Percentiles rank a stretch among this genome's conserved stretches.
Conservation (phyloP, 1,139 yeast species). For the Taiozyma onychis region DNA sequence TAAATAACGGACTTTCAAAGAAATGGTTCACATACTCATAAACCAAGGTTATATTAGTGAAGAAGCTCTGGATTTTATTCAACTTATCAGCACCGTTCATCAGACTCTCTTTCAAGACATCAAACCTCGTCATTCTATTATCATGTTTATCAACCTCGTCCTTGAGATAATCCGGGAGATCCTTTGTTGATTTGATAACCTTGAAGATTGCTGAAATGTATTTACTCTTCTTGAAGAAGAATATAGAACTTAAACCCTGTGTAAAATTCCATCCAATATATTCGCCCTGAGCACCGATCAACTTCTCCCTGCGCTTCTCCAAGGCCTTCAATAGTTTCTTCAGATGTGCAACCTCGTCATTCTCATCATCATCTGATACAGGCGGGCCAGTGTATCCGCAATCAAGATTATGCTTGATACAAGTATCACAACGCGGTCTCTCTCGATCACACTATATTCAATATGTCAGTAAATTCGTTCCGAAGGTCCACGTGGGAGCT, state of each 20-base stretch:
- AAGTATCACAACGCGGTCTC: slow-evolving; percentile 5
- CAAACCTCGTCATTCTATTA: slow-evolving; percentile 3
- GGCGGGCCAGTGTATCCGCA: slow-evolving; percentile 2
- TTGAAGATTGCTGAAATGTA: not conserved
- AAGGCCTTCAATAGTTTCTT: not conserved
- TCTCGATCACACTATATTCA: slow-evolving; percentile 2
- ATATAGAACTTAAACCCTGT: not conserved
- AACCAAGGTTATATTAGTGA: not conserved
- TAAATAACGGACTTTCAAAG: slow-evolving; percentile 3
- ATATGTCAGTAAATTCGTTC: not conserved
- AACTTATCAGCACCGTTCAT: not conserved
- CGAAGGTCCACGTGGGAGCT: not conserved
- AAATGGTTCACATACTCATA: slow-evolving; percentile 6
- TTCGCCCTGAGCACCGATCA: not conserved
- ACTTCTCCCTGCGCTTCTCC: not conserved
- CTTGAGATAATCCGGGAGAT: not conserved
- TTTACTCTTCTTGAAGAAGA: slow-evolving; percentile 1
- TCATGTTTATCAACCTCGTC: slow-evolving; percentile 4
- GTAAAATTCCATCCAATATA: slow-evolving; percentile 1
- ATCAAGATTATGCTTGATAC: slow-evolving; percentile 1
- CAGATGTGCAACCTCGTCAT: not conserved
- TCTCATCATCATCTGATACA: not conserved
- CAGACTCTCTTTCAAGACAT: slow-evolving; percentile 2
- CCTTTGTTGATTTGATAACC: not conserved
- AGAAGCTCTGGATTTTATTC: not conserved